Percentiles rank a stretch among this genome's conserved stretches.
Conservation (phyloP, 208 protist species). For the Phytomonas sp. region DNA sequence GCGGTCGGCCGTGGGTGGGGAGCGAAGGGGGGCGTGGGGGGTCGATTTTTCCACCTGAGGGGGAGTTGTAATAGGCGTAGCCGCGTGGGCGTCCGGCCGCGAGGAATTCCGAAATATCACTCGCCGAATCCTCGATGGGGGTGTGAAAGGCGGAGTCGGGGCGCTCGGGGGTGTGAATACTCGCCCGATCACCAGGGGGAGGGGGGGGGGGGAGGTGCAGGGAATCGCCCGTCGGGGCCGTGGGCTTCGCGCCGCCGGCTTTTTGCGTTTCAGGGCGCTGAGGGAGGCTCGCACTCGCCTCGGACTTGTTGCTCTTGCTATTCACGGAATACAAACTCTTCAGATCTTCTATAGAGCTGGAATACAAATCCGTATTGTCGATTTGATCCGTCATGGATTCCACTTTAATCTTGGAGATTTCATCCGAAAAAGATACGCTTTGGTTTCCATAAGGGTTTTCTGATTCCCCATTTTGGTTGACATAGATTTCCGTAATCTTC, state of each 20-base stretch:
- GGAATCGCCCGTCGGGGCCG: not conserved
- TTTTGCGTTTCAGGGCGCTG: not conserved
- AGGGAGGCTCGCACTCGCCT: not conserved
- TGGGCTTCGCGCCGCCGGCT: not conserved
- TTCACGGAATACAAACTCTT: not conserved
- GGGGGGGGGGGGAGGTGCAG: no score
- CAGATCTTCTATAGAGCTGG: not conserved
- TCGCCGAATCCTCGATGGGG: not conserved
- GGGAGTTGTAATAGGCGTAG: not conserved
- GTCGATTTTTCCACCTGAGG: no score
- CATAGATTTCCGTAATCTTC: not conserved
- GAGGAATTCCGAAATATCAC: not conserved
- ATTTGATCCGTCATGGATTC: not conserved
- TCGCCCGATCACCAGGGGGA: not conserved
- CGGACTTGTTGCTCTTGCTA: not conserved
- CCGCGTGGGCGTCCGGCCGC: no score
- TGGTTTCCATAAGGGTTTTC: not conserved
- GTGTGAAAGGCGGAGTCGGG: not conserved
- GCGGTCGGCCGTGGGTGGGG: no score
- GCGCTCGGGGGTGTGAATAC: not conserved
- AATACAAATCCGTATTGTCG: not conserved
- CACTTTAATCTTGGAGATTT: not conserved
- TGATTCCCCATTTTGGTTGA: not conserved
- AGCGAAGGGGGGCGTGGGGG: no score
- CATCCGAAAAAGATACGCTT: not conserved